Evolutionary conservation across 441 rosid species (phyloP).

Genomic region (Mallotus japonicus): DNA sequence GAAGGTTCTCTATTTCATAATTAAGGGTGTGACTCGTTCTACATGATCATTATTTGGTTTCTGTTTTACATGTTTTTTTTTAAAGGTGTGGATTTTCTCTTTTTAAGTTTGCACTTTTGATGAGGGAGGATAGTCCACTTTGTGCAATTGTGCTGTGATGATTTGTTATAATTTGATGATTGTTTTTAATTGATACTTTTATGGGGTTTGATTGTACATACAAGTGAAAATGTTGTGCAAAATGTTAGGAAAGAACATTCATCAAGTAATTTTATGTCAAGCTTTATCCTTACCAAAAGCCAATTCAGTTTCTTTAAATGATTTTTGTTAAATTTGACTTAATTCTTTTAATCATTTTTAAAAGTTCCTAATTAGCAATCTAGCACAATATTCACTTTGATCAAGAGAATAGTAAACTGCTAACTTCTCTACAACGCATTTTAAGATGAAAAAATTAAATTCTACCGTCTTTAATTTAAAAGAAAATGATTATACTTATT

Average conservation of each 20-base stretch:
- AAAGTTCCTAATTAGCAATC: too few species aligned
- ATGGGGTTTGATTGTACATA: not conserved
- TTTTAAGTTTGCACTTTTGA: not conserved
- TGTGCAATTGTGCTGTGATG: not conserved
- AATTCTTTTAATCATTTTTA: too few species aligned
- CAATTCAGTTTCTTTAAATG: too few species aligned
- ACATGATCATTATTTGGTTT: not conserved
- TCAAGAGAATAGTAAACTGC: too few species aligned
- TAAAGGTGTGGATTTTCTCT: not conserved
- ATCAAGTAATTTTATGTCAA: not conserved
- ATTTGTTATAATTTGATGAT: not conserved
- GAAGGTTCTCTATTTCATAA: constrained; percentile 85
- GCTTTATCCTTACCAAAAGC: too few species aligned
- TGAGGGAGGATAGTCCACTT: not conserved
- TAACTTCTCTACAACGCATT: too few species aligned
- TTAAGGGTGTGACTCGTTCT: not conserved
- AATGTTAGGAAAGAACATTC: not conserved
- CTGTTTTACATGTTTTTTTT: not conserved
- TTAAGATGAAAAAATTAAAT: too few species aligned
- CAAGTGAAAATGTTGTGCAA: not conserved
- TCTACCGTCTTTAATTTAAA: too few species aligned
- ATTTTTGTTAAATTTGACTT: too few species aligned
- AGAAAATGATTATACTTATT: too few species aligned
- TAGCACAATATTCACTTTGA: too few species aligned
- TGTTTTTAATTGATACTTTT: not conserved